phyloP scores from a whole-genome alignment of 1,284 basidiomycete species.

The Apiotrichum brassicae region DNA sequence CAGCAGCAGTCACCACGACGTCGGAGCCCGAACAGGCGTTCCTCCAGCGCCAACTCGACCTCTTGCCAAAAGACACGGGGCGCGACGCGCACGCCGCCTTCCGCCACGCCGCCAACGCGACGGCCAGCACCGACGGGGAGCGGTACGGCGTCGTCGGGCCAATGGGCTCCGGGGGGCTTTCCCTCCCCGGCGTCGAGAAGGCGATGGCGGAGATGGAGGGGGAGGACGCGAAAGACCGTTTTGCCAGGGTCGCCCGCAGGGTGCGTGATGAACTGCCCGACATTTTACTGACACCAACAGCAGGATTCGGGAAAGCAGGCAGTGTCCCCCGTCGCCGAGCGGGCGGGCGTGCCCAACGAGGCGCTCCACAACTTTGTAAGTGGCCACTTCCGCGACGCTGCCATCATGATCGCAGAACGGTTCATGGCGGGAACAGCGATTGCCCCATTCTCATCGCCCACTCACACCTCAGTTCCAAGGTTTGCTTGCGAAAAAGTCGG shows the following conservation, averaged over 20 bases:
- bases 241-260: slow-evolving; percentile 33
- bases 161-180: slow-evolving; percentile 73
- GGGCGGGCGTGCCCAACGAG: slow-evolving; percentile 35
- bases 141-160: slow-evolving; percentile 72
- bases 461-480: slow-evolving; percentile 38
- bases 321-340: slow-evolving; percentile 9
- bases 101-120: slow-evolving; percentile 56
- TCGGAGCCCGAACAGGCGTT: slow-evolving; percentile 71
- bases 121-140: neutral
- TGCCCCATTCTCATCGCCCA: neutral
- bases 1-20: slow-evolving; percentile 20
- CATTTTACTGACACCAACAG: slow-evolving; percentile 3
- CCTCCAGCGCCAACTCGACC: slow-evolving; percentile 78
- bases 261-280: slow-evolving; percentile 14
- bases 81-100: slow-evolving; percentile 82
- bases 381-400: slow-evolving; percentile 2
- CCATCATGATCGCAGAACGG: too few species aligned
- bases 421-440: too few species aligned
- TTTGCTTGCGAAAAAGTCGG: slow-evolving; percentile 28
- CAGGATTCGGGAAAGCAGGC: slow-evolving; percentile 29
- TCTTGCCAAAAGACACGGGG: slow-evolving; percentile 77
- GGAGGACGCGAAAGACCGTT: slow-evolving; percentile 39
- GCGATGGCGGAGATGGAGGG: slow-evolving; percentile 80
- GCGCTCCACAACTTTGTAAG: slow-evolving; percentile 46
- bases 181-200: slow-evolving; percentile 73